phyloP scores from a whole-genome alignment of 2,329 filamentous ascomycete species.

The Trichoderma oligosporum region DNA sequence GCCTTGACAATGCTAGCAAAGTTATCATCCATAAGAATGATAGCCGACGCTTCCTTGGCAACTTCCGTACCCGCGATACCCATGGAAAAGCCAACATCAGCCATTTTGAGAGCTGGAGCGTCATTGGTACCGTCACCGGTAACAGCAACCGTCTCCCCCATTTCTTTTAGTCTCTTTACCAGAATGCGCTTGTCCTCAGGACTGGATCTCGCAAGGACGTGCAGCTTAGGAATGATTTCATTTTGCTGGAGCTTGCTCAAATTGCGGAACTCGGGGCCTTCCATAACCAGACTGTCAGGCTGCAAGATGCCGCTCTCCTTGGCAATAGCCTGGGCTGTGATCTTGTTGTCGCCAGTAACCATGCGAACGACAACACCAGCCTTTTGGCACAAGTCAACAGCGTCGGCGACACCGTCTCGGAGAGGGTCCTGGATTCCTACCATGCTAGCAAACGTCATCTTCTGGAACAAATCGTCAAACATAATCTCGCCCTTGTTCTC shows the following conservation, averaged over 20 bases:
- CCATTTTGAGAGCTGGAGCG: slow-evolving; percentile 74
- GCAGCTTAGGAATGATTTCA: slow-evolving; percentile 63
- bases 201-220: slow-evolving; percentile 69
- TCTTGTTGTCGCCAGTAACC: slow-evolving; percentile 80
- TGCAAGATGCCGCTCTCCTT: slow-evolving; percentile 73
- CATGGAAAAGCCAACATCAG: slow-evolving; percentile 83
- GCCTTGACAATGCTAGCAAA: slow-evolving; percentile 84
- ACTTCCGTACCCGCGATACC: slow-evolving; percentile 80
- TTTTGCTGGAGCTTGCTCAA: slow-evolving; percentile 62
- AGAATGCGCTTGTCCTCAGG: slow-evolving; percentile 74
- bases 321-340: slow-evolving; percentile 76
- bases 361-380: slow-evolving; percentile 78
- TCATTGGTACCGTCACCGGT: slow-evolving; percentile 84
- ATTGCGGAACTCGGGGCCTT: slow-evolving; percentile 74
- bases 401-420: slow-evolving; percentile 68
- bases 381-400: slow-evolving; percentile 67
- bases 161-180: slow-evolving; percentile 66
- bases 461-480: slow-evolving; percentile 63
- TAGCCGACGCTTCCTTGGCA: slow-evolving; percentile 79
- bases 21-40: slow-evolving; percentile 85
- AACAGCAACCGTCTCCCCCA: slow-evolving; percentile 74
- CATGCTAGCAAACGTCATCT: slow-evolving; percentile 65
- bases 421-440: slow-evolving; percentile 81
- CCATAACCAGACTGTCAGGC: slow-evolving; percentile 66
- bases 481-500: slow-evolving; percentile 58